Evolutionary conservation across 805 yeast species (phyloP).

Genomic region (Pichia eremophila): DNA sequence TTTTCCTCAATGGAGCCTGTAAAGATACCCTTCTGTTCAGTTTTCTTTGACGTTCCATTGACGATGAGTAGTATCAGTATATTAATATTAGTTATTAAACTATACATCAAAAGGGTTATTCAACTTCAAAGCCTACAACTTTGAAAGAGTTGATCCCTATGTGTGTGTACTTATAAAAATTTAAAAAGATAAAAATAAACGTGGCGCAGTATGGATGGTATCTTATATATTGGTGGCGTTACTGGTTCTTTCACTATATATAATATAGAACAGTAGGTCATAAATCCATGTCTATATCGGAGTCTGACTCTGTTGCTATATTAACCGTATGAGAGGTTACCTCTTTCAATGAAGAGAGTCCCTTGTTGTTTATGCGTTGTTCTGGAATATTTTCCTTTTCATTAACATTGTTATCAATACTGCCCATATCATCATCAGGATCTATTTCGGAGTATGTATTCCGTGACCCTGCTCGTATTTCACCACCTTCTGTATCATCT

Average conservation of each 20-base stretch:
- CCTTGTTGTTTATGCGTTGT: background rate
- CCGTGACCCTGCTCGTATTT: background rate
- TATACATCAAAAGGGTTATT: too few relatives aligned
- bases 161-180: too few relatives aligned
- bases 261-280: background rate
- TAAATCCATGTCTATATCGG: background rate
- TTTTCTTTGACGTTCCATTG: background rate
- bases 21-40: conserved; percentile 1
- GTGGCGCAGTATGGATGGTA: too few relatives aligned
- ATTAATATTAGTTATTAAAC: too few relatives aligned
- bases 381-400: background rate
- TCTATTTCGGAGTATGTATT: background rate
- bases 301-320: background rate
- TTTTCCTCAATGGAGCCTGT: background rate
- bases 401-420: background rate
- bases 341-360: background rate
- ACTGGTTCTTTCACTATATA: too few relatives aligned
- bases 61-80: too few relatives aligned
- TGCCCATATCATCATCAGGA: background rate
- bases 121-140: too few relatives aligned
- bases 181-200: too few relatives aligned
- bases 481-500: conserved; percentile 16
- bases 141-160: too few relatives aligned
- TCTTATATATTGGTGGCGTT: too few relatives aligned
- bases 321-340: background rate